Percentiles rank a stretch among this genome's conserved stretches.
Conservation (phyloP, 2,329 filamentous ascomycete genomes). For the Ustilaginoidea virens region DNA sequence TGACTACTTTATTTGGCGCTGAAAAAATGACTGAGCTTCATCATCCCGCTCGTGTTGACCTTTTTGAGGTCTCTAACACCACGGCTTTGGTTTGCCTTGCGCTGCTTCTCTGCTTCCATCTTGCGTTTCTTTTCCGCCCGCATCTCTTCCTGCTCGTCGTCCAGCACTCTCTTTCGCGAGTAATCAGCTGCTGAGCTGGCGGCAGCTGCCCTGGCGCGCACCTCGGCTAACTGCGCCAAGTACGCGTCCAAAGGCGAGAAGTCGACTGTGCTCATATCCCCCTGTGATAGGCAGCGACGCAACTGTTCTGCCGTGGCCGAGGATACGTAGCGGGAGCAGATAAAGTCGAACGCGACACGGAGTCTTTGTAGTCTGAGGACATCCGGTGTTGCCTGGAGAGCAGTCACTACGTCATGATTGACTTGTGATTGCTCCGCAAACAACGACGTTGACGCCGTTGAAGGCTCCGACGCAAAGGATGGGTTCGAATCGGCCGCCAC, state of each 20-base stretch:
- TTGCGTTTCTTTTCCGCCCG: conserved; percentile 69
- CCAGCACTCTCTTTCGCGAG: conserved; percentile 48
- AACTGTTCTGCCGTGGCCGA: conserved; percentile 26
- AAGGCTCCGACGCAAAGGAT: conserved; percentile 22
- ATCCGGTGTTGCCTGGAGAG: conserved; percentile 30
- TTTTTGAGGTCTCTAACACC: conserved; percentile 74
- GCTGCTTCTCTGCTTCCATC: conserved; percentile 78
- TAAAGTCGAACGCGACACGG: conserved; percentile 47
- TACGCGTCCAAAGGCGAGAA: conserved; percentile 61
- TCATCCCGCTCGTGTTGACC: conserved; percentile 85
- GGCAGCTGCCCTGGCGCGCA: conserved; percentile 57
- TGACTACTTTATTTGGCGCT: conserved; percentile 40
- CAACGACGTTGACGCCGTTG: conserved; percentile 30
- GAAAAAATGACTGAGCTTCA: conserved; percentile 93
- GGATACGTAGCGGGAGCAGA: conserved; percentile 45
- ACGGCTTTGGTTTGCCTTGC: conserved; percentile 57
- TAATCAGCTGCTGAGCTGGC: conserved; percentile 55
- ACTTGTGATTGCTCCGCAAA: conserved; percentile 16
- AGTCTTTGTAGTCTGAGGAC: conserved; percentile 47
- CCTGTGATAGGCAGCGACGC: conserved; percentile 21
- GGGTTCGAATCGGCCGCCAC: conserved; percentile 19
- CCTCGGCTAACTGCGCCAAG: conserved; percentile 45
- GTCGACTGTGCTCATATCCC: conserved; percentile 27
- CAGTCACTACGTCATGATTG: conserved; percentile 20
- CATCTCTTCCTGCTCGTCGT: conserved; percentile 51